A percentile compares a stretch with the other conserved stretches of the same genome.
phyloP scores from a whole-genome alignment of 2,329 filamentous ascomycete genomes.

The Trichoderma sp. region DNA sequence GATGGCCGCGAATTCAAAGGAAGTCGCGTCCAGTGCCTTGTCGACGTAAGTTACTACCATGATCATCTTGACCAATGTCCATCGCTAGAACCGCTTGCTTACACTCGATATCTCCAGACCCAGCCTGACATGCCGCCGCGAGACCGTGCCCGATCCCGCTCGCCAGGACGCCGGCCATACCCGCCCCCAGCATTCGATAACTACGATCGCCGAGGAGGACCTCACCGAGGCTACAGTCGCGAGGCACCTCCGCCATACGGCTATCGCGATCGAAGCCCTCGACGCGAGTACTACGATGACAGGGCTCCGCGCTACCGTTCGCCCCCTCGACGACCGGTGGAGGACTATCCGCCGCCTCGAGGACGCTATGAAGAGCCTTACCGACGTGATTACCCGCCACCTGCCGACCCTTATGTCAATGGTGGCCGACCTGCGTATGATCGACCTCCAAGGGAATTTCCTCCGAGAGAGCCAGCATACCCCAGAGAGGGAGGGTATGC shows the following conservation, averaged over 20 bases:
- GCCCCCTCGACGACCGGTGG: constrained; percentile 74
- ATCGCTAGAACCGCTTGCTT: background rate
- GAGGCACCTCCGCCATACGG: constrained; percentile 64
- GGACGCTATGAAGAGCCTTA: constrained; percentile 78
- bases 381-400: constrained; percentile 66
- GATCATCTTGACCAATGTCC: background rate
- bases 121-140: constrained; percentile 75
- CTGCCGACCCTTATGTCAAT: constrained; percentile 64
- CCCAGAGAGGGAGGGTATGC: constrained; percentile 46
- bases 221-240: constrained; percentile 79
- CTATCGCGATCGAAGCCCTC: constrained; percentile 86
- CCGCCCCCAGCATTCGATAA: constrained; percentile 68
- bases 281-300: constrained; percentile 86
- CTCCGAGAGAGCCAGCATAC: constrained; percentile 48
- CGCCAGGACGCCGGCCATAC: constrained; percentile 66
- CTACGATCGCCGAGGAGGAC: constrained; percentile 77
- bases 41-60: constrained; percentile 70
- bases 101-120: constrained; percentile 54
- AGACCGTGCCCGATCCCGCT: constrained; percentile 75
- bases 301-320: constrained; percentile 78
- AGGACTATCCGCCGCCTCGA: constrained; percentile 74
- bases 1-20: constrained; percentile 93
- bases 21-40: constrained; percentile 77
- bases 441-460: constrained; percentile 55
- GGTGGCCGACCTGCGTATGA: constrained; percentile 58